Conservation (phyloP, 106 monocot genomes). For the Platanthera zijinensis region DNA sequence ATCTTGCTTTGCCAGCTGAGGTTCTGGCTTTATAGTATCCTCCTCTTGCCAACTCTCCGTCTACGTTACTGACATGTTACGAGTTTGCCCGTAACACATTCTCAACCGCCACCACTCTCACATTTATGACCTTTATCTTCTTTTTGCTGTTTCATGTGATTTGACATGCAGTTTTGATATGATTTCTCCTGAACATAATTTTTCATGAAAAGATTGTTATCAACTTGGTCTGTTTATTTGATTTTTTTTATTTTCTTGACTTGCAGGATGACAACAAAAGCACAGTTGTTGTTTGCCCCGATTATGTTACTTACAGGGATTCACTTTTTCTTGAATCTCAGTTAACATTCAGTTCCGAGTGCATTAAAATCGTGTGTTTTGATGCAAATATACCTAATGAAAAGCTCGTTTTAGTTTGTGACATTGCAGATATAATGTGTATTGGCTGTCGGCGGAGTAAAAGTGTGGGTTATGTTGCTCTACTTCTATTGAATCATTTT, state of each 20-base stretch:
- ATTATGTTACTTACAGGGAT: conserved; percentile 3
- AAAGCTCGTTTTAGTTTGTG: conserved; percentile 1
- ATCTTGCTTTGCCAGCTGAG: too few species aligned
- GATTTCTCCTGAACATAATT: not conserved
- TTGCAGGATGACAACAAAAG: conserved; percentile 2
- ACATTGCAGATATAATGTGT: conserved; percentile 4
- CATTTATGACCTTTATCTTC: not conserved
- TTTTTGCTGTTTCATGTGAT: not conserved
- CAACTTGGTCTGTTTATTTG: not conserved
- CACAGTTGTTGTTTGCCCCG: conserved; percentile 5
- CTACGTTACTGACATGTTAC: too few species aligned
- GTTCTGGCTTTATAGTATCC: too few species aligned
- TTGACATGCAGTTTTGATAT: not conserved
- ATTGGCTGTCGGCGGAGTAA: conserved; percentile 7
- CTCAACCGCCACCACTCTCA: not conserved
- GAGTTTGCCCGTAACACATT: too few species aligned
- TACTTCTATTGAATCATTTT: not conserved
- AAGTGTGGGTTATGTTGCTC: conserved; percentile 2
- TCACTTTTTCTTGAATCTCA: conserved; percentile 7
- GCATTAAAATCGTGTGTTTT: conserved; percentile 7
- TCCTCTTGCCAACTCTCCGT: too few species aligned
- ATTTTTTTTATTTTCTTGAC: not conserved
- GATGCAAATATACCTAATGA: conserved; percentile 4
- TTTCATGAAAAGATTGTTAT: not conserved
- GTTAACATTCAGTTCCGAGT: conserved; percentile 1